phyloP scores from a whole-genome alignment of 345 rosid species.

The Moricandia moricandioides region DNA sequence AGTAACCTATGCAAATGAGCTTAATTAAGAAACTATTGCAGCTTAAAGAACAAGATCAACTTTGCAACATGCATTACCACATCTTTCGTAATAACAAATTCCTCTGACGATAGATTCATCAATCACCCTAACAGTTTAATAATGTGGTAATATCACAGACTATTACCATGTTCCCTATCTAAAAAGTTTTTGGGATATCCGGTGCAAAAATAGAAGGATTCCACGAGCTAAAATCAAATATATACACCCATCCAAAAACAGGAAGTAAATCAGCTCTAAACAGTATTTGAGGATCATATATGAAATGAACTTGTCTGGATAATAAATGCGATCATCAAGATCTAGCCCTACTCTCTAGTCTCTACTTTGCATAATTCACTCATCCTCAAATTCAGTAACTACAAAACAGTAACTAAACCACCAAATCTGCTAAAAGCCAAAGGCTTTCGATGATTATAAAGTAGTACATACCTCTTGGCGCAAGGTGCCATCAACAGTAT shows the following conservation, averaged over 20 bases:
- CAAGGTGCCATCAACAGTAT: slow-evolving; percentile 71
- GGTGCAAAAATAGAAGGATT: background rate
- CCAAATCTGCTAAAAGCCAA: slow-evolving; percentile 24
- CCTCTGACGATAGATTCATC: background rate
- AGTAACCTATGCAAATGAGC: background rate
- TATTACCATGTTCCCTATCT: background rate
- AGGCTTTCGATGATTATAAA: background rate
- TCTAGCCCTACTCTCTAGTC: background rate
- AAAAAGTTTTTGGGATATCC: background rate
- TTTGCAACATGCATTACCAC: background rate
- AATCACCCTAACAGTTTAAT: background rate
- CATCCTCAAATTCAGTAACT: background rate
- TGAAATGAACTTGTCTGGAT: background rate
- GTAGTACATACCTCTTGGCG: slow-evolving; percentile 65
- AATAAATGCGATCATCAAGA: background rate
- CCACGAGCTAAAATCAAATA: background rate
- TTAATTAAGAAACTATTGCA: background rate
- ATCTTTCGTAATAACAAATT: background rate
- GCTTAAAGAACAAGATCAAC: background rate
- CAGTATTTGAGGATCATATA: background rate
- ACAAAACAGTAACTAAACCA: too few species aligned
- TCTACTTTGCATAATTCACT: background rate
- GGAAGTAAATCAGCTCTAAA: background rate
- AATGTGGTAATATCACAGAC: background rate
- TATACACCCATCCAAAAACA: too few species aligned